Evolutionary conservation across 2,329 filamentous ascomycete genomes (phyloP).

Genomic region (Helotiales sp.): DNA sequence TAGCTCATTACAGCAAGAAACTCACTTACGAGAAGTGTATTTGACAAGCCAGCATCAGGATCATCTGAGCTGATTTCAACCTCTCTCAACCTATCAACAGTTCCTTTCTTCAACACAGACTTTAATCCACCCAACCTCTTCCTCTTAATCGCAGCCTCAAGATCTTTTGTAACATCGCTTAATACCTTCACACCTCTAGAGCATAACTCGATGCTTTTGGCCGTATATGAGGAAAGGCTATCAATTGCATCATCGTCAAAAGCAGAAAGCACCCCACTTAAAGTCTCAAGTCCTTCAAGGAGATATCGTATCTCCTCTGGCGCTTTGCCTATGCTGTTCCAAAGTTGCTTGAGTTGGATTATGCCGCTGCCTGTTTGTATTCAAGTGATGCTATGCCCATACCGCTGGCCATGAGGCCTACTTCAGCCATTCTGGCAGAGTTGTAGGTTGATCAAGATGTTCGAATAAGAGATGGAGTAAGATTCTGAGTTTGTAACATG

Average conservation of each 20-base stretch:
- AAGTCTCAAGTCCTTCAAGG: slow-evolving; percentile 11
- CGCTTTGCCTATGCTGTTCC: slow-evolving; percentile 12
- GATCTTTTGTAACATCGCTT: neutral
- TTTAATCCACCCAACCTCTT: slow-evolving; percentile 11
- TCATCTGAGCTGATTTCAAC: slow-evolving; percentile 2
- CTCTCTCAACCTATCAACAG: slow-evolving; percentile 8
- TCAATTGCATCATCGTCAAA: slow-evolving; percentile 1
- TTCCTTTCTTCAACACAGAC: slow-evolving; percentile 10
- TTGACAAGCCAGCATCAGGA: slow-evolving; percentile 10
- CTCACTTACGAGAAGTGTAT: neutral
- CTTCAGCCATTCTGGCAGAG: slow-evolving; percentile 18
- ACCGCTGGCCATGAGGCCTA: slow-evolving; percentile 10
- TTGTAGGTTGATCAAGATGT: too few relatives aligned
- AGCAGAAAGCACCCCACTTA: slow-evolving; percentile 4
- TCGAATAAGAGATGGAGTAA: too few relatives aligned
- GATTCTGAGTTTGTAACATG: too few relatives aligned
- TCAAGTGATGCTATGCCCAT: slow-evolving; percentile 13
- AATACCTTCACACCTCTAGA: neutral
- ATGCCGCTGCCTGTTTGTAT: slow-evolving; percentile 10
- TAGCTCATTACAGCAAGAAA: too few relatives aligned
- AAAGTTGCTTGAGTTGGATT: slow-evolving; percentile 13
- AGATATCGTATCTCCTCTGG: slow-evolving; percentile 13
- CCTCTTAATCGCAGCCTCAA: neutral
- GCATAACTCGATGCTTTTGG: neutral
- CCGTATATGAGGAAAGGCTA: neutral